These are phyloP conservation scores for Calonectria multiphialidica DNA, from an alignment of 2,329 filamentous ascomycete genomes.

Conservation along the genomic window DNA sequence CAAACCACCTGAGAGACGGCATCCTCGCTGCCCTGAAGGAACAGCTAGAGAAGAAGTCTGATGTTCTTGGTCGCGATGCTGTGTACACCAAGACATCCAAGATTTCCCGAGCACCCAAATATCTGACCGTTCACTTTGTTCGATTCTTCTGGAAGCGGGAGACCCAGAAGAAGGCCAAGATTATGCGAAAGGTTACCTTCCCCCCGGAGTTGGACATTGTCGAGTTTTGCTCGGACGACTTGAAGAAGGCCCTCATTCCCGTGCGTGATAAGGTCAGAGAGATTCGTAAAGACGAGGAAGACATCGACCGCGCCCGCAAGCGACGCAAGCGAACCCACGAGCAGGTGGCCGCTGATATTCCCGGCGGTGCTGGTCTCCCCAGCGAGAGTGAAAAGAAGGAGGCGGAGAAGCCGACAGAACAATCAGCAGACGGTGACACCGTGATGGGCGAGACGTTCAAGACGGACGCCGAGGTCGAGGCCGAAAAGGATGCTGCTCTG, in stretches of 20 bases:
- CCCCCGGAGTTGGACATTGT: slow-evolving; percentile 92
- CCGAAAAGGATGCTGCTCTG: slow-evolving; percentile 82
- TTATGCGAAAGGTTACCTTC: slow-evolving; percentile 98
- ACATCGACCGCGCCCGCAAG: slow-evolving; percentile 92
- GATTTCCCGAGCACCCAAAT: slow-evolving; percentile 92
- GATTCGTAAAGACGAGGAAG: slow-evolving; percentile 93
- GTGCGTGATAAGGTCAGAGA: slow-evolving; percentile 98
- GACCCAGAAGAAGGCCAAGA: slow-evolving; percentile 98
- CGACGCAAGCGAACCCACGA: slow-evolving; percentile 79
- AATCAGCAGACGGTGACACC: slow-evolving; percentile 70
- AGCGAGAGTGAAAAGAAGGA: slow-evolving; percentile 66
- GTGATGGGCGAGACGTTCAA: slow-evolving; percentile 87
- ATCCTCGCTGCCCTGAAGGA: slow-evolving; percentile 86
- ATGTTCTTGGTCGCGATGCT: slow-evolving; percentile 81
- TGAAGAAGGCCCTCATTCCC: slow-evolving; percentile 85
- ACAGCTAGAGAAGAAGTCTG: slow-evolving; percentile 90
- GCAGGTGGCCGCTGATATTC: slow-evolving; percentile 58
- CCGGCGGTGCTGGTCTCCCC: slow-evolving; percentile 60
- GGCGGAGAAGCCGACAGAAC: slow-evolving; percentile 61
- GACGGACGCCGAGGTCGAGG: slow-evolving; percentile 93
- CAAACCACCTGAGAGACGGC: slow-evolving; percentile 92
- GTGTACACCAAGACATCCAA: slow-evolving; percentile 91
- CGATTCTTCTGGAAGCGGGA: slow-evolving; percentile 98
- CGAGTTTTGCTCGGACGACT: slow-evolving; percentile 94
- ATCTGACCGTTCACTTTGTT: slow-evolving; percentile 96